These are phyloP conservation scores for Ophiostoma australiae DNA, from an alignment of 2,329 filamentous ascomycete species.

Conservation along the genomic window DNA sequence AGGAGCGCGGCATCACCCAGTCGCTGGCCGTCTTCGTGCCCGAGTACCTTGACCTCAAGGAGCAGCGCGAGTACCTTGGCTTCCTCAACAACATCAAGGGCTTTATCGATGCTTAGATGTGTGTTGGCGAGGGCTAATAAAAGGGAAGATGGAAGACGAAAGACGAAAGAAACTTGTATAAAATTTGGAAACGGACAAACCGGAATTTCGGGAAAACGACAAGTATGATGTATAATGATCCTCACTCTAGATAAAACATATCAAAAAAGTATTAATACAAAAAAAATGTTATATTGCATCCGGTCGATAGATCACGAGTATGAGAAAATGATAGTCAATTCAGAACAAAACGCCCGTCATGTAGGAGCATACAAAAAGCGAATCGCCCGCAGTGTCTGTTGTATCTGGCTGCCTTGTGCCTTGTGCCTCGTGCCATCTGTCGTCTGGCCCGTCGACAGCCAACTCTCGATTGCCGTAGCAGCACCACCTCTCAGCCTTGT, in stretches of 20 bases:
- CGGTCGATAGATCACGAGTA: not conserved
- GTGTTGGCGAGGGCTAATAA: too few relatives aligned
- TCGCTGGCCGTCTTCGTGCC: constrained; percentile 84
- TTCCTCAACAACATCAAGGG: constrained; percentile 86
- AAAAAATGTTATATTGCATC: not conserved
- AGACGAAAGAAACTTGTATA: constrained; percentile 4
- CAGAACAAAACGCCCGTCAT: not conserved
- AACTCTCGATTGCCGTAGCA: not conserved
- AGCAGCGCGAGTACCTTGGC: constrained; percentile 91
- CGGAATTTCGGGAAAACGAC: not conserved
- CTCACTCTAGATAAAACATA: constrained; percentile 20
- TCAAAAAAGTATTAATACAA: not conserved
- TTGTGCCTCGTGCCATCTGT: not conserved
- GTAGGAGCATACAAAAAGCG: not conserved
- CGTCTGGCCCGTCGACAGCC: not conserved
- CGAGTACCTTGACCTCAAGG: constrained; percentile 96
- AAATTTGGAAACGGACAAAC: not conserved
- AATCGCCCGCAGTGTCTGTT: not conserved
- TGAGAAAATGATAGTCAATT: not conserved
- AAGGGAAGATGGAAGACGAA: not conserved
- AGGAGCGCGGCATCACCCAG: constrained; percentile 87
- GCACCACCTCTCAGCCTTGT: not conserved
- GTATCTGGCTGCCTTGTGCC: not conserved
- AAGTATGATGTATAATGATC: constrained; percentile 21
- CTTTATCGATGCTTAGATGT: constrained; percentile 66